phyloP scores from a whole-genome alignment of 75 land plant species.

The Chamaecyparis obtusa region DNA sequence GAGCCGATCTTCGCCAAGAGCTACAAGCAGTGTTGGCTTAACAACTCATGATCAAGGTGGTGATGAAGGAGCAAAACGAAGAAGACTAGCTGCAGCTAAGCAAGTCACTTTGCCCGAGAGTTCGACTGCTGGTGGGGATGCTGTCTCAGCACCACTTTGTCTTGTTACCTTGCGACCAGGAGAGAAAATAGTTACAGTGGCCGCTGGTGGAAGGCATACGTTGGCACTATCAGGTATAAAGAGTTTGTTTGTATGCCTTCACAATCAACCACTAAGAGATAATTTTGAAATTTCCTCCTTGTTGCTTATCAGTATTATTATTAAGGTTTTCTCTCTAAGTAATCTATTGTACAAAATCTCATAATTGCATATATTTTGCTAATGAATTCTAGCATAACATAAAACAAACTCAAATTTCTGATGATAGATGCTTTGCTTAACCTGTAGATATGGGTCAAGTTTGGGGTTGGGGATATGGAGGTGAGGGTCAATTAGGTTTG shows the following conservation, averaged over 20 bases:
- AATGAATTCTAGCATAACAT: background rate
- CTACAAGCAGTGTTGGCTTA: constrained; percentile 18
- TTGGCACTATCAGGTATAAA: constrained; percentile 87
- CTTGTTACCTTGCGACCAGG: constrained; percentile 75
- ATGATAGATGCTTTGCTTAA: constrained; percentile 8
- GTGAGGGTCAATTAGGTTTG: constrained; percentile 97
- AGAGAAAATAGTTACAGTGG: constrained; percentile 68
- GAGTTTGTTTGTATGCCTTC: background rate
- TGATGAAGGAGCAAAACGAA: constrained; percentile 70
- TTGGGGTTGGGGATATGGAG: constrained; percentile 99
- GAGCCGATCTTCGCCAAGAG: constrained; percentile 22
- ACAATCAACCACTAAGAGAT: background rate
- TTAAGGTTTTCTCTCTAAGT: background rate
- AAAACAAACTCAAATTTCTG: background rate
- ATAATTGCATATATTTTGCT: background rate
- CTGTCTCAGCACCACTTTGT: constrained; percentile 79
- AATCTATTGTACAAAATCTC: background rate
- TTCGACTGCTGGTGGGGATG: constrained; percentile 69
- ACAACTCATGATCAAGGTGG: constrained; percentile 42
- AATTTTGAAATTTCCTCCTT: background rate
- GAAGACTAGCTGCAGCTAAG: constrained; percentile 63
- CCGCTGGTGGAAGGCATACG: constrained; percentile 98
- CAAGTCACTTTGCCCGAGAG: constrained; percentile 58
- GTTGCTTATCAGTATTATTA: background rate
- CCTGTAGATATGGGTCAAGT: constrained; percentile 90